A percentile compares a stretch with the other conserved stretches of the same genome.
phyloP scores from a whole-genome alignment of 352 stramenopile species.

The Ophiocytium majus region DNA sequence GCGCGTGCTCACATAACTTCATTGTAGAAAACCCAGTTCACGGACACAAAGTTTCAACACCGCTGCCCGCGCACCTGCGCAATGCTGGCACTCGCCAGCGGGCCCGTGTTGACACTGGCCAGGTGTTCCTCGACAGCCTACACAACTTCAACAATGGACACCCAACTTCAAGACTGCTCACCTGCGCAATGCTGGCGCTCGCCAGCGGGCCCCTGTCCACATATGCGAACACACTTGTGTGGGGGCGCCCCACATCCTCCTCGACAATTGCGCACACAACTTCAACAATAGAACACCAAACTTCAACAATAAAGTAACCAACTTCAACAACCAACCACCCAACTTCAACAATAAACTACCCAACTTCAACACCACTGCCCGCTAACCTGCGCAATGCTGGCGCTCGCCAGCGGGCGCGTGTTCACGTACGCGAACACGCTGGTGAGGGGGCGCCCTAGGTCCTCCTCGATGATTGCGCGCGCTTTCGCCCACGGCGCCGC shows the following conservation, averaged over 20 bases:
- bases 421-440: conserved; percentile 68
- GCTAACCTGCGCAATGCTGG: conserved; percentile 66
- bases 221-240: conserved; percentile 63
- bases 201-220: conserved; percentile 68
- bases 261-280: conserved; percentile 67
- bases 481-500: conserved; percentile 62
- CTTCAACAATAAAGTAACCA: too few relatives aligned
- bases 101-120: conserved; percentile 65
- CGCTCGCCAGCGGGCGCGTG: conserved; percentile 65
- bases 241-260: conserved; percentile 63
- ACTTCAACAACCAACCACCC: too few relatives aligned
- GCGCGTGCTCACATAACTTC: too few relatives aligned
- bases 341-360: too few relatives aligned
- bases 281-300: too few relatives aligned
- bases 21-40: too few relatives aligned
- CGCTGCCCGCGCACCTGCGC: conserved; percentile 63
- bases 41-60: too few relatives aligned
- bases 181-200: conserved; percentile 68
- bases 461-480: conserved; percentile 68
- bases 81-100: conserved; percentile 70
- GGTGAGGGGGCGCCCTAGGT: conserved; percentile 61
- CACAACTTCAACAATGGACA: too few relatives aligned
- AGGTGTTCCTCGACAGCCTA: too few relatives aligned
- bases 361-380: too few relatives aligned
- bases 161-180: too few relatives aligned